phyloP scores from a whole-genome alignment of 371 early-diverging fungal genomes.

The Mucor saturninus region DNA sequence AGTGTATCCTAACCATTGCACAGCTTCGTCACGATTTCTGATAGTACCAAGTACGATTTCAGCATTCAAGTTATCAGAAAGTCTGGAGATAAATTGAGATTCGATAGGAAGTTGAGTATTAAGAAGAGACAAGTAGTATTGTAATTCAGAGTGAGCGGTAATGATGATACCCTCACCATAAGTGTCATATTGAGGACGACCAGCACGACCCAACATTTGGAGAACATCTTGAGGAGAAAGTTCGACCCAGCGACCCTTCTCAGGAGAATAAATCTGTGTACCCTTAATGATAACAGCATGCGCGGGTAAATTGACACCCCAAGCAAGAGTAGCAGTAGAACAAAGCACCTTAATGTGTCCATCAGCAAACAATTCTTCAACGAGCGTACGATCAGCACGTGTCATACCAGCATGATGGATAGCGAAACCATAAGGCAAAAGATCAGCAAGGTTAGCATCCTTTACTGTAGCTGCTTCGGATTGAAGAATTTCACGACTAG shows the following conservation, averaged over 20 bases:
- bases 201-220: constrained; percentile 99
- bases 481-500: constrained; percentile 82
- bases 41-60: constrained; percentile 97
- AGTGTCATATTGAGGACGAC: constrained; percentile 98
- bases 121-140: constrained; percentile 92
- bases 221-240: constrained; percentile 94
- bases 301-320: constrained; percentile 99
- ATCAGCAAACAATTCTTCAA: constrained; percentile 94
- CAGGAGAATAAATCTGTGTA: constrained; percentile 96
- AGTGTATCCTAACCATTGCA: constrained; percentile 96
- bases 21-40: constrained; percentile 91
- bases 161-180: constrained; percentile 98
- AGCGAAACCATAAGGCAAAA: constrained; percentile 94
- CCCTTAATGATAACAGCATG: constrained; percentile 99
- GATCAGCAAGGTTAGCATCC: constrained; percentile 83
- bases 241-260: constrained; percentile 94
- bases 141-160: constrained; percentile 91
- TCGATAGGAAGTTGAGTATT: constrained; percentile 98
- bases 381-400: constrained; percentile 89
- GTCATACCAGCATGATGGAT: constrained; percentile 99
- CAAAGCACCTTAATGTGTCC: constrained; percentile 95
- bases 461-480: constrained; percentile 82
- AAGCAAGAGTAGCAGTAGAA: constrained; percentile 99
- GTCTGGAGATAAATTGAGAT: constrained; percentile 87
- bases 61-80: constrained; percentile 95